phyloP scores from a whole-genome alignment of 345 rosid species.

The Carallia brachiata region DNA sequence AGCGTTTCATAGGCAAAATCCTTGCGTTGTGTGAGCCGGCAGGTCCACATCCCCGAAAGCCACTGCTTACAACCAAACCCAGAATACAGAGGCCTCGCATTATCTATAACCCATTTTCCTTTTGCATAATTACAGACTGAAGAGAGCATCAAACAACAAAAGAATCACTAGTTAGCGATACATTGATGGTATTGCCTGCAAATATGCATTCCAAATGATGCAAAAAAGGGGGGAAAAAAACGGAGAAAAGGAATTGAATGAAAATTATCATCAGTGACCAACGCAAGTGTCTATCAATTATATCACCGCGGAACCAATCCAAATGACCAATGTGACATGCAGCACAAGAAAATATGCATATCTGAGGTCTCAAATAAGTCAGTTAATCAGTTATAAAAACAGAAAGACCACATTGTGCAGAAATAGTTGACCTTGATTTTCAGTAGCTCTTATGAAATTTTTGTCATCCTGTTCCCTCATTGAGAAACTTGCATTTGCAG shows the following conservation, averaged over 20 bases:
- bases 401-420: background rate
- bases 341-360: background rate
- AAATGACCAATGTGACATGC: background rate
- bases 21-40: conserved; percentile 78
- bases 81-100: conserved; percentile 63
- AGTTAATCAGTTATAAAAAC: background rate
- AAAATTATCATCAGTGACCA: background rate
- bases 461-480: conserved; percentile 13
- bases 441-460: conserved; percentile 12
- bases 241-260: too few relatives aligned
- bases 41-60: conserved; percentile 94
- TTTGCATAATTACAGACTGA: conserved; percentile 77
- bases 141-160: conserved; percentile 2
- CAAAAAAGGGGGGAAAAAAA: too few relatives aligned
- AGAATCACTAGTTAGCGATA: conserved; percentile 13
- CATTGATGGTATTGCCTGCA: background rate
- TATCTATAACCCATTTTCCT: conserved; percentile 93
- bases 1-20: conserved; percentile 76
- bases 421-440: conserved; percentile 31
- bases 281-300: background rate
- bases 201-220: too few relatives aligned
- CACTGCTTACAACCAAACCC: conserved; percentile 81
- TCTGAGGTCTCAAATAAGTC: background rate
- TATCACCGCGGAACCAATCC: conserved; percentile 1
- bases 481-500: conserved; percentile 17